Percentiles rank a stretch among this genome's conserved stretches.
Conservation (phyloP, 305 asterid genomes). For the Solanum hybrid region DNA sequence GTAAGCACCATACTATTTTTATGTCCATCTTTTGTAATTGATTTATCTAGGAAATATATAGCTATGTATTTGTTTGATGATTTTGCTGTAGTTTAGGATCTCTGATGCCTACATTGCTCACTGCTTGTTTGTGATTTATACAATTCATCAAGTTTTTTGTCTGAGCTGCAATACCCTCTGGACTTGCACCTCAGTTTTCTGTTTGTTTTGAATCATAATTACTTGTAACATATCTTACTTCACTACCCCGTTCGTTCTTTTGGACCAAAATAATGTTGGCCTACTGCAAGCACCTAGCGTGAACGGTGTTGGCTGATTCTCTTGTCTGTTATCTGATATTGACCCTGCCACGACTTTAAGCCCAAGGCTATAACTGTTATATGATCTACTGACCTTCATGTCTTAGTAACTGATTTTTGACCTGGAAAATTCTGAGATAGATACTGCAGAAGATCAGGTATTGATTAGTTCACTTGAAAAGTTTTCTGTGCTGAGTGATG, state of each 20-base stretch:
- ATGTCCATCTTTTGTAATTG: neutral
- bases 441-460: neutral
- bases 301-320: neutral
- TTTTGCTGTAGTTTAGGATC: neutral
- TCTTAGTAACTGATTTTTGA: neutral
- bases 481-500: neutral
- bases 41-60: neutral
- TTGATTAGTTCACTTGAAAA: neutral
- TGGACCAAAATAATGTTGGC: neutral
- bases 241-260: neutral
- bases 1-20: conserved; percentile 35
- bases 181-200: neutral
- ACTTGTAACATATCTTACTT: neutral
- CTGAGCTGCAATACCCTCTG: neutral
- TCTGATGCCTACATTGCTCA: neutral
- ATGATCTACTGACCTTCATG: neutral
- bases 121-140: neutral
- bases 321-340: neutral
- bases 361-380: neutral
- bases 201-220: neutral
- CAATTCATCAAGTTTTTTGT: neutral
- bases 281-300: neutral
- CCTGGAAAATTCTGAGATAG: neutral
- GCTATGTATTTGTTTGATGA: neutral
- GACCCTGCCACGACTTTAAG: neutral